Conservation (phyloP, 352 stramenopile genomes). For the Phytophthora crassamura region DNA sequence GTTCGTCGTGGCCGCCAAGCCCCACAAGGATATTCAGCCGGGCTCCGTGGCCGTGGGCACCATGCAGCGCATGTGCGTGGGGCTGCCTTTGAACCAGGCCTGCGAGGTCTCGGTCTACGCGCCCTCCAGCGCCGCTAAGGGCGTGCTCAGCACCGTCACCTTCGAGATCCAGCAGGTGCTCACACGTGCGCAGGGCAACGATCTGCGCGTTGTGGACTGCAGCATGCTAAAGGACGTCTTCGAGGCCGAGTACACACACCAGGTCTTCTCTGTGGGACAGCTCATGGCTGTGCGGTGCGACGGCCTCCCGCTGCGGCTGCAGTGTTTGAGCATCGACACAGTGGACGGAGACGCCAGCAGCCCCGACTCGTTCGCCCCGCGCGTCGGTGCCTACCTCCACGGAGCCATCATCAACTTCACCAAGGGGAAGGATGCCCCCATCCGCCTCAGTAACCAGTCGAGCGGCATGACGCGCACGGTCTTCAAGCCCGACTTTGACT, state of each 20-base stretch:
- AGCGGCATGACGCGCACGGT: constrained; percentile 80
- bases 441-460: constrained; percentile 84
- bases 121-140: constrained; percentile 43
- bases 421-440: constrained; percentile 76
- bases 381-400: constrained; percentile 62
- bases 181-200: constrained; percentile 66
- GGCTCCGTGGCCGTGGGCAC: constrained; percentile 72
- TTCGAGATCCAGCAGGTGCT: constrained; percentile 87
- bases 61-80: constrained; percentile 83
- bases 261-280: constrained; percentile 80
- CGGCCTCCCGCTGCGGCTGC: constrained; percentile 68
- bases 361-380: constrained; percentile 34
- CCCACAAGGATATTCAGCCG: constrained; percentile 66
- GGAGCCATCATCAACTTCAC: constrained; percentile 81
- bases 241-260: constrained; percentile 73
- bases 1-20: constrained; percentile 82
- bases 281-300: constrained; percentile 73
- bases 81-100: constrained; percentile 67
- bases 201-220: constrained; percentile 78
- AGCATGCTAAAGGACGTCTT: constrained; percentile 70
- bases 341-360: constrained; percentile 51
- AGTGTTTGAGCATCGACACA: constrained; percentile 62
- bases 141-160: constrained; percentile 70
- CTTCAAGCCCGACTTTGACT: constrained; percentile 98
- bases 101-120: constrained; percentile 75